Evolutionary conservation across 2,329 filamentous ascomycete species (phyloP).

Genomic region (Berkeleyomyces rouxiae): DNA sequence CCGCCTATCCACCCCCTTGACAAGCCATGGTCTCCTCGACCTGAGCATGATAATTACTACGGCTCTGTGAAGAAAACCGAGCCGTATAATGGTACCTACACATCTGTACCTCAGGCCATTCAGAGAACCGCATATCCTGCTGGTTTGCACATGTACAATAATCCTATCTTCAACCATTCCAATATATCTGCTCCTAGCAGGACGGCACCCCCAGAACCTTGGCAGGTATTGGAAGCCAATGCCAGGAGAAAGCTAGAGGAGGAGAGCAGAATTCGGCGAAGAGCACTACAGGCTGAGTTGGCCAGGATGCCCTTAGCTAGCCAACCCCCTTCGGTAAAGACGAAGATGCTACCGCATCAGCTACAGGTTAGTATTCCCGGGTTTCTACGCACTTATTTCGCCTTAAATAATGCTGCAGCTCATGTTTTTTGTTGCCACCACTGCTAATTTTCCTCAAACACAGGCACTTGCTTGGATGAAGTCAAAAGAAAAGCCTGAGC

Average conservation of each 20-base stretch:
- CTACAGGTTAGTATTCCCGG: constrained; percentile 30
- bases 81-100: too few species aligned
- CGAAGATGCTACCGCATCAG: constrained; percentile 64
- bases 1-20: too few species aligned
- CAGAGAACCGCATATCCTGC: too few species aligned
- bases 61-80: too few species aligned
- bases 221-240: neutral
- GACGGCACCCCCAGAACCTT: neutral
- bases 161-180: too few species aligned
- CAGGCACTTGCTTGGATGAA: constrained; percentile 64
- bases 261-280: constrained; percentile 4
- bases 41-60: too few species aligned
- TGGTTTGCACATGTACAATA: too few species aligned
- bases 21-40: too few species aligned
- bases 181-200: neutral
- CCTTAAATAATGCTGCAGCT: neutral
- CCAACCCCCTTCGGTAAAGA: constrained; percentile 48
- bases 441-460: constrained; percentile 22
- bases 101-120: too few species aligned
- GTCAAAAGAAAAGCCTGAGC: constrained; percentile 52
- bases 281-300: constrained; percentile 41
- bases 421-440: neutral
- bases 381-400: neutral
- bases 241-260: neutral
- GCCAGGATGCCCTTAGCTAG: constrained; percentile 54